phyloP scores from a whole-genome alignment of 306 rosid species.

The Datisca glomerata region DNA sequence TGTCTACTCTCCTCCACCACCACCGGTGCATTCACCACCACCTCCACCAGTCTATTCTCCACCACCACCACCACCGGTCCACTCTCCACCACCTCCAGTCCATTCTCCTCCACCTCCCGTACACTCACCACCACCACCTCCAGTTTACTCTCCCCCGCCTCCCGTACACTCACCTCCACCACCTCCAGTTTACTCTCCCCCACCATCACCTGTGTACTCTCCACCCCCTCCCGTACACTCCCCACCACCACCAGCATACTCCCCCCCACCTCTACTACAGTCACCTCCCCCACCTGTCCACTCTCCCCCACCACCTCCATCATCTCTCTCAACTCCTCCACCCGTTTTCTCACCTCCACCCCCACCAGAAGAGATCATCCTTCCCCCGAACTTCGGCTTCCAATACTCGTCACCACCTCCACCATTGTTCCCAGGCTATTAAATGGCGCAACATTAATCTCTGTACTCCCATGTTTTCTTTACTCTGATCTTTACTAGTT shows the following conservation, averaged over 20 bases:
- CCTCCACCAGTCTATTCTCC: background rate
- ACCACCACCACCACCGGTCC: background rate
- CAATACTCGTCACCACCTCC: conserved; percentile 16
- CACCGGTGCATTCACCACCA: background rate
- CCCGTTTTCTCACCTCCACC: background rate
- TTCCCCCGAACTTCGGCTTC: conserved; percentile 21
- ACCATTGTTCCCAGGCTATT: conserved; percentile 25
- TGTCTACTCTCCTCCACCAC: background rate
- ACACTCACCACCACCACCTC: conserved; percentile 6
- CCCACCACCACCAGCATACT: conserved; percentile 13
- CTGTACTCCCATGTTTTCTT: background rate
- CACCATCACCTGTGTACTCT: background rate
- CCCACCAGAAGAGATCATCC: conserved; percentile 20
- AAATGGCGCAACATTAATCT: conserved; percentile 4
- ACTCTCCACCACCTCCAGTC: background rate
- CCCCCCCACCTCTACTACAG: conserved; percentile 5
- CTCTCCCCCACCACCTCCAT: conserved; percentile 11
- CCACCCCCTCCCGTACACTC: conserved; percentile 8
- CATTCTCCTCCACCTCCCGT: background rate
- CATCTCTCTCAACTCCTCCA: background rate
- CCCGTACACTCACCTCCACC: conserved; percentile 13
- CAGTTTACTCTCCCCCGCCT: conserved; percentile 6
- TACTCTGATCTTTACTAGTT: conserved; percentile 9
- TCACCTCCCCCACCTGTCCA: conserved; percentile 7
- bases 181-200: too few species aligned